These are phyloP conservation scores for Agrostemma githago DNA, from an alignment of 148 eudicot genomes.

Conservation along the genomic window DNA sequence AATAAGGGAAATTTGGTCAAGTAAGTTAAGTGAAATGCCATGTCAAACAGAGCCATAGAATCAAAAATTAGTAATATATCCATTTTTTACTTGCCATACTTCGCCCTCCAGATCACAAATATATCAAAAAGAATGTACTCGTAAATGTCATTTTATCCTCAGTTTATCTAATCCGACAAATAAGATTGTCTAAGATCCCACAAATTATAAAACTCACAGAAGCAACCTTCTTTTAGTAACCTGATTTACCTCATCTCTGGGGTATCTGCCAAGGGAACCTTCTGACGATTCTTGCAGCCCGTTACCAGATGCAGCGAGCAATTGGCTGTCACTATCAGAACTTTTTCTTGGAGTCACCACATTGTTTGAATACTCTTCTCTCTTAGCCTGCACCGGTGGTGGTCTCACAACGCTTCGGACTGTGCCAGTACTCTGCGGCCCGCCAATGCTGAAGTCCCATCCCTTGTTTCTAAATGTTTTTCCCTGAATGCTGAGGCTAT, in stretches of 20 bases:
- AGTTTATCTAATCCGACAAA: neutral
- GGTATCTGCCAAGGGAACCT: constrained; percentile 51
- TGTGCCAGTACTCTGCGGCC: constrained; percentile 41
- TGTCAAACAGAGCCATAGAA: neutral
- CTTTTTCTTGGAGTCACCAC: constrained; percentile 44
- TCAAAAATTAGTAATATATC: neutral
- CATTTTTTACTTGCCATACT: neutral
- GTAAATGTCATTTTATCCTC: neutral
- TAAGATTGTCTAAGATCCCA: neutral
- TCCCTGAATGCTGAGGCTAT: constrained; percentile 43
- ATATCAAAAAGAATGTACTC: neutral
- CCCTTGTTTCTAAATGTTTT: constrained; percentile 37
- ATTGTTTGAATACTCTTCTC: constrained; percentile 44
- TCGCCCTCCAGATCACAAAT: neutral
- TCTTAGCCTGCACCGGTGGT: constrained; percentile 75
- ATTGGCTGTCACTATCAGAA: constrained; percentile 45
- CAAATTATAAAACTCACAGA: neutral
- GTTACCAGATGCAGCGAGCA: constrained; percentile 55
- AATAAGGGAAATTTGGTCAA: too few species aligned
- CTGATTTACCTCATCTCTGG: constrained; percentile 49
- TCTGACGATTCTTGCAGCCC: constrained; percentile 51
- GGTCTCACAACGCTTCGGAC: constrained; percentile 73
- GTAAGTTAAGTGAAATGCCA: too few species aligned
- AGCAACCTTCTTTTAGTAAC: neutral
- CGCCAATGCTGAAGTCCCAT: constrained; percentile 56